These are phyloP conservation scores for Mycena rebaudengoi DNA, from an alignment of 768 basidiomycete genomes.

Conservation along the genomic window DNA sequence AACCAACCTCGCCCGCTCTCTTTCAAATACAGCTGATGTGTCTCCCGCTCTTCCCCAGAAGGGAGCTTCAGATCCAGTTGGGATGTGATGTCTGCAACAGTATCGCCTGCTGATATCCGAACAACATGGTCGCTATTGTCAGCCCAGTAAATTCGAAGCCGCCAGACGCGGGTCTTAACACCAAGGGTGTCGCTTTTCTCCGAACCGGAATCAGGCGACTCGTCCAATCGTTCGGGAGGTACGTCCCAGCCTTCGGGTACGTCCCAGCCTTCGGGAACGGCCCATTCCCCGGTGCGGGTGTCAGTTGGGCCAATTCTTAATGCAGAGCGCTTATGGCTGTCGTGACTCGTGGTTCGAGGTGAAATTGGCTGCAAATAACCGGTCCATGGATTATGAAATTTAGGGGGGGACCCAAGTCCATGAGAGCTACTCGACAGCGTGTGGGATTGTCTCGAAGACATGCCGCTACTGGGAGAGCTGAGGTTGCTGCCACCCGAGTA, in stretches of 20 bases:
- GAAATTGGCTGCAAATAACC: background rate
- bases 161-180: constrained; percentile 6
- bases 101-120: constrained; percentile 65
- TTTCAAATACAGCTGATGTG: constrained; percentile 75
- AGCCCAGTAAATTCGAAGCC: constrained; percentile 71
- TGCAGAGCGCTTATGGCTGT: too few species aligned
- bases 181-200: background rate
- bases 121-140: constrained; percentile 78
- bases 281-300: constrained; percentile 36
- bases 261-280: constrained; percentile 7
- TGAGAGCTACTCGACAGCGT: constrained; percentile 39
- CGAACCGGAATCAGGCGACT: constrained; percentile 41
- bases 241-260: background rate
- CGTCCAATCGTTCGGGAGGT: constrained; percentile 24
- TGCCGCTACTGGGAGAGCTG: constrained; percentile 52
- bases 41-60: constrained; percentile 51
- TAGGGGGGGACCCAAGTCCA: constrained; percentile 33
- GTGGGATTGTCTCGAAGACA: constrained; percentile 45
- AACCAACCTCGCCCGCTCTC: constrained; percentile 77
- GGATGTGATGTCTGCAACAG: constrained; percentile 30
- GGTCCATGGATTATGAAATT: constrained; percentile 15
- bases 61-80: constrained; percentile 11
- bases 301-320: background rate
- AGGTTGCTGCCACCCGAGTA: constrained; percentile 36
- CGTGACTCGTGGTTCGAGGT: too few species aligned